Base-by-base conservation (phyloP, 495 filamentous ascomycete species). In the Pseudomonodictys pantanalensis region DNA sequence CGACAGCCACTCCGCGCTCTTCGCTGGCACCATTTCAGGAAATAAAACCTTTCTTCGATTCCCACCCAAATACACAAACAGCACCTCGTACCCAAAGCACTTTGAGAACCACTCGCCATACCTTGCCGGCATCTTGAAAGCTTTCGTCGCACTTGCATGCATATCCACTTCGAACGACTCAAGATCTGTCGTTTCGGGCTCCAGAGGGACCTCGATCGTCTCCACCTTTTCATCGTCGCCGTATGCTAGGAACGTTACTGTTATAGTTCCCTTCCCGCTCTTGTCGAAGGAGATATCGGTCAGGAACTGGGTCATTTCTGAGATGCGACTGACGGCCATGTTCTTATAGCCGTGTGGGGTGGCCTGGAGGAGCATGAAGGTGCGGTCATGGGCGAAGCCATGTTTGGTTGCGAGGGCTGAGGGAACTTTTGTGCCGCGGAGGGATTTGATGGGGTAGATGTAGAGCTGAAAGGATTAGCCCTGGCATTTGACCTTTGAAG, bases 381-480 rank as follows among this genome's bases (percentile, higher is more conserved):
- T 75, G 8, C 92, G 83, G 74, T 97, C 92, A 71, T 89, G 80
- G 29, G 75, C 73, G 56, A 95, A 81, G 11, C 91, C 91, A 59
- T 83, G 78, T n/a, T 77, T 71, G 1, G 83, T 85, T 30, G 92
- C 68, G 6, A 73, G 58, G 10, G 86, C 79, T 20, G 75, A 66
- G 2, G 73, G 42, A 32, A 96, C 69, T 24, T 78, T 55, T 26
- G 88, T 81, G 4, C 80, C 83, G 4, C 86, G 83, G 0, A 96
- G 79, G 2, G 86, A 90, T 68, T 96, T 97, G 76, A 97, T 88
- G 53, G 92, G 91, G 69, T 96, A 95, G 39, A 88, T 78, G 73
- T 89, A 93, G 29, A 97, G 79, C 87, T 93, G 7, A 24, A 35
- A 18, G 12, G 5, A 18, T 15, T 11, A 26, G 6, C 45, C 29